Base-by-base conservation (phyloP, 2,329 filamentous ascomycete genomes). In the Neobulgaria alba region DNA sequence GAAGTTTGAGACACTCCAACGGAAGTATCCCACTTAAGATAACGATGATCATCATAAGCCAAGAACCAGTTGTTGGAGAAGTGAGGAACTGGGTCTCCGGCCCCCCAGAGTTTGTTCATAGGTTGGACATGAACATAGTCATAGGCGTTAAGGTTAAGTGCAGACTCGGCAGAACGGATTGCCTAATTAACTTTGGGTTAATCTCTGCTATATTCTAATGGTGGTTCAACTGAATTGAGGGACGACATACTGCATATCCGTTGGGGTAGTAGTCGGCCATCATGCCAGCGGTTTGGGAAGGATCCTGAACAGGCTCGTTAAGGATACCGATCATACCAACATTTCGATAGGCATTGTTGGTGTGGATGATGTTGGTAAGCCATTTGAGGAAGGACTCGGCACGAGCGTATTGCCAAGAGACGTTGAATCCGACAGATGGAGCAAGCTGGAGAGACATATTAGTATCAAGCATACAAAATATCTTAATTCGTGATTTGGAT, bases 321-420 rank as follows among this genome's bases (percentile, higher is more conserved):
- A 78, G 61, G 10, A 79, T 57, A 53, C 73, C 67, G 29, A 79
- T 55, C 68, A 75, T 77, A 41, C 74, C 74, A 18, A 78, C 74
- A 33, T 71, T 75, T 39, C 66, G 59, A 54, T 71, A 74, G 43
- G 65, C 67, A n/a, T 9, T 30, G 18, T 41, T 46, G 3, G 49
- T 59, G 54, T 77, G 73, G 43, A 76, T 67, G 29, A 66, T 61
- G 29, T 66, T 62, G 9, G 71, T 67, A 51, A 79, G 68, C 67
- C 68, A 76, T 39, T 67, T 59, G n/a, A 79, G 66, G 60, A 75
- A 78, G 54, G 42, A 68, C 55, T 16, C 39, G 2, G 71, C 72
- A 9, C 76, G 72, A 17, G 67, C 66, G 56, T 74, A 80, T 56
- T 79, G 67, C 52, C 69, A 71, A 43, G 68, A 63, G 20, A 64